Conservation (phyloP, 768 basidiomycete genomes). For the Pulveroboletus sp. region DNA sequence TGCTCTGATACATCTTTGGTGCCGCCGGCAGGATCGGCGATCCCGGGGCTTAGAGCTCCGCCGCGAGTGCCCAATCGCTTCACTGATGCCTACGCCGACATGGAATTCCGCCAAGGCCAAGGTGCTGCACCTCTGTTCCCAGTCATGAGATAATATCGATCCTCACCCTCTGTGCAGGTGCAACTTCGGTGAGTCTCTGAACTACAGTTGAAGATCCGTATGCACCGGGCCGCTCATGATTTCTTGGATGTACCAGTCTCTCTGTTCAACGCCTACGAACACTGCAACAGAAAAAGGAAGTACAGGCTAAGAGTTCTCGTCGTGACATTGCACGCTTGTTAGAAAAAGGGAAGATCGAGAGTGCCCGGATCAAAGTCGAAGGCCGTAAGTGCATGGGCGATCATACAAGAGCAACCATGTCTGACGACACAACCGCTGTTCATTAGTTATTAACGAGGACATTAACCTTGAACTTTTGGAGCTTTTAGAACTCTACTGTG, state of each 20-base stretch:
- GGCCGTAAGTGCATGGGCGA: conserved; percentile 49
- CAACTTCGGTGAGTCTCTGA: conserved; percentile 40
- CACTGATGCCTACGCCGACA: conserved; percentile 29
- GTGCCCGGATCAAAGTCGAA: conserved; percentile 82
- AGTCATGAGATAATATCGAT: conserved; percentile 5
- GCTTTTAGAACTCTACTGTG: conserved; percentile 89
- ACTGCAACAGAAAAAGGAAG: conserved; percentile 89
- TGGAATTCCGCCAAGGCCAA: conserved; percentile 66
- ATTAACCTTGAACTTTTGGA: conserved; percentile 86
- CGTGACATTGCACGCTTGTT: conserved; percentile 79
- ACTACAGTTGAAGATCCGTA: neutral
- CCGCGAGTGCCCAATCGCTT: neutral
- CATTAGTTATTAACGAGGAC: conserved; percentile 76
- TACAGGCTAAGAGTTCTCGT: conserved; percentile 68
- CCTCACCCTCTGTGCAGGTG: conserved; percentile 31
- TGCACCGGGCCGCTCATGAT: neutral
- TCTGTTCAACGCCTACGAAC: conserved; percentile 83
- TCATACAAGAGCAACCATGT: conserved; percentile 1
- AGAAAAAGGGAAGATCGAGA: conserved; percentile 78
- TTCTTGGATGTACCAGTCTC: conserved; percentile 44
- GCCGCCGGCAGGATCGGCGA: conserved; percentile 17
- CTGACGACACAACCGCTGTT: conserved; percentile 17
- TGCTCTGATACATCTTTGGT: neutral
- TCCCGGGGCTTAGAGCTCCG: conserved; percentile 5
- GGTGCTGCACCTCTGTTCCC: conserved; percentile 28